A percentile compares a stretch with the other conserved stretches of the same genome.
phyloP scores from a whole-genome alignment of 495 filamentous ascomycete genomes.

The Tuber aestivum region DNA sequence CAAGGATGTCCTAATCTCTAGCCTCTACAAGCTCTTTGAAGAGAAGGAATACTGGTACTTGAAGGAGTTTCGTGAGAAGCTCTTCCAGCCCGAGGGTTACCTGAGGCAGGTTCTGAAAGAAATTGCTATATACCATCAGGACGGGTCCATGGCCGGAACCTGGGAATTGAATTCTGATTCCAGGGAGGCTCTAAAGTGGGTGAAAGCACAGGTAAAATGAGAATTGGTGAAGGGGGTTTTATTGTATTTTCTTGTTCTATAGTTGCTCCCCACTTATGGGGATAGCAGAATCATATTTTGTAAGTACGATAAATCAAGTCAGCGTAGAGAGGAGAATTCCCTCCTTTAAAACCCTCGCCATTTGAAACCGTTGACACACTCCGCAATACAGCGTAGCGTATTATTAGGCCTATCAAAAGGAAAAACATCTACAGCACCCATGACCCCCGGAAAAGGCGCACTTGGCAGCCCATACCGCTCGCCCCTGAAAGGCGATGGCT shows the following conservation, averaged over 20 bases:
- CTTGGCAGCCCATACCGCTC: no score
- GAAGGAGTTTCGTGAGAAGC: conserved; percentile 62
- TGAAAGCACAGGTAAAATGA: background rate
- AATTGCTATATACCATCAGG: conserved; percentile 69
- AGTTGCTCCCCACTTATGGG: background rate
- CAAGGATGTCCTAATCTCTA: conserved; percentile 75
- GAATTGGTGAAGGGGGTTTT: background rate
- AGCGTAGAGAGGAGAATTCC: background rate
- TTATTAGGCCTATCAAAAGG: background rate
- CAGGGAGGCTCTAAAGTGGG: conserved; percentile 41
- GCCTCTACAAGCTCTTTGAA: conserved; percentile 72
- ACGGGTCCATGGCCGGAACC: conserved; percentile 69
- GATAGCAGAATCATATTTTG: background rate
- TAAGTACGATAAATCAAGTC: background rate
- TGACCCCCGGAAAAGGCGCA: no score
- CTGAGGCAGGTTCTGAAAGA: conserved; percentile 75
- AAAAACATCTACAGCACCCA: background rate
- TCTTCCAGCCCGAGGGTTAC: conserved; percentile 83
- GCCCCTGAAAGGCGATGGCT: no score
- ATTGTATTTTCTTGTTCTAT: background rate
- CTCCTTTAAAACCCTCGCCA: background rate
- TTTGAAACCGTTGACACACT: background rate
- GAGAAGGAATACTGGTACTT: conserved; percentile 81
- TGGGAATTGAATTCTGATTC: conserved; percentile 73
- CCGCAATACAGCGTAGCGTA: background rate